These are phyloP conservation scores for Penicillium psychrosexuale DNA, from an alignment of 2,329 filamentous ascomycete species.

Conservation along the genomic window DNA sequence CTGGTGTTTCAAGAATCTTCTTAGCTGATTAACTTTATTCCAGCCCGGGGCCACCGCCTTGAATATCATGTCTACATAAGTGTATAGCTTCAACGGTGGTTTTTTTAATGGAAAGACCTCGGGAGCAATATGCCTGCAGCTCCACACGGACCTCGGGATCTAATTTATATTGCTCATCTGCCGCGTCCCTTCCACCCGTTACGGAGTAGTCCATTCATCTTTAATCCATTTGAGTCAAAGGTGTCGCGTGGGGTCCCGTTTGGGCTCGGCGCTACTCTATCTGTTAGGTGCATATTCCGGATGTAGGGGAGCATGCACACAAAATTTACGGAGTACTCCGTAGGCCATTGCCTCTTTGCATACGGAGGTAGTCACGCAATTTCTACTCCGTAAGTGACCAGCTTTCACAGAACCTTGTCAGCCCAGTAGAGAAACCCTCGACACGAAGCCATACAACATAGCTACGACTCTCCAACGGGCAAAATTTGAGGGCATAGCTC, in stretches of 20 bases:
- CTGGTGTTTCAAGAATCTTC: neutral
- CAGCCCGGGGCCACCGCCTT: neutral
- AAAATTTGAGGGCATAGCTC: neutral
- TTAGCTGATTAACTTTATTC: neutral
- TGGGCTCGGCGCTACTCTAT: slow-evolving; percentile 11
- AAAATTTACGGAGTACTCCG: neutral
- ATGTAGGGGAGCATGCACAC: neutral
- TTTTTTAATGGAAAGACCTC: neutral
- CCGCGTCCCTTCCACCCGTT: neutral
- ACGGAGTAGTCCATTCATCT: neutral
- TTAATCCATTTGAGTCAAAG: neutral
- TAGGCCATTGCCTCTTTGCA: neutral
- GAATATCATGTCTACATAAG: neutral
- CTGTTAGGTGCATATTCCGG: slow-evolving; percentile 8
- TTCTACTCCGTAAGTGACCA: neutral
- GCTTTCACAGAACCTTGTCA: neutral
- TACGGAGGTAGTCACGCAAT: neutral
- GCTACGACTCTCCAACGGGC: neutral
- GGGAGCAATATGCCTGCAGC: neutral
- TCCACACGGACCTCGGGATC: neutral
- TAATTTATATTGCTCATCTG: neutral
- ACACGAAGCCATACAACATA: no score
- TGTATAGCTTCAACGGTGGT: neutral
- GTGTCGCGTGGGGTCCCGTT: slow-evolving; percentile 7
- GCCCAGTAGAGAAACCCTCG: no score